Evolutionary conservation across 495 filamentous ascomycete species (phyloP), one percentile per base, ranked within the genome.

Genomic region (Aspergillus affinis): DNA sequence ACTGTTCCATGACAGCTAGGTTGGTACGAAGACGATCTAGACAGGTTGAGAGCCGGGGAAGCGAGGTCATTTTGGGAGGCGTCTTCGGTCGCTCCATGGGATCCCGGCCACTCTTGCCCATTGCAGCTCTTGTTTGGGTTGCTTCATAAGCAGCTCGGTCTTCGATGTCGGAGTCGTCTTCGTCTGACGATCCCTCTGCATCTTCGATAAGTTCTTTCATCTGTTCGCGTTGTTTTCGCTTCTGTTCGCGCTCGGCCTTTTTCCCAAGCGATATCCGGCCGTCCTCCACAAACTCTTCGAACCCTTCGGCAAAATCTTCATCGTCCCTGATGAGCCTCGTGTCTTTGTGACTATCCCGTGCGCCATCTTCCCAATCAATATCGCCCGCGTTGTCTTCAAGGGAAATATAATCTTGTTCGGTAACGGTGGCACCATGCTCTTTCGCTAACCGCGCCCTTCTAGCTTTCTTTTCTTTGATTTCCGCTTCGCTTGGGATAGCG

Each of bases 221-320:
- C 48, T 90, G 85, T 53, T 85, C 82, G 29, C 89, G 82, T 7
- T 90, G 83, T 29, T 81, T 82, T 32, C 78, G 79, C 27, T 83
- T 80, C 20, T 89, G 86, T 56, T 90, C 90, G n/a, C 84, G 81
- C 74, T 95, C 90, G 4, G 92, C 91, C 59, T 88, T 88, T 64
- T 81, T 84, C 46, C 92, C 90, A 0, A 98, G 81, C 3, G 90
- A 82, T 12, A 97, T 84, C 29, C 83, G 83, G 17, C 88, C 92
- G 68, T 97, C 93, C 19, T 92, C 88, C 17, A 93, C 88, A 63
- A 90, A 96, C 59, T 96, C 91, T 55, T 96, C 93, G 69, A 96
- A 97, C 4, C 92, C 92, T 75, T 98, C 94, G 30, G 87, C 88
- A n/a, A 97, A 84, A 68, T 97, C 91, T 68, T 98, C 94, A 67